phyloP scores from a whole-genome alignment of 306 rosid species.

The Cucurbita maxima region DNA sequence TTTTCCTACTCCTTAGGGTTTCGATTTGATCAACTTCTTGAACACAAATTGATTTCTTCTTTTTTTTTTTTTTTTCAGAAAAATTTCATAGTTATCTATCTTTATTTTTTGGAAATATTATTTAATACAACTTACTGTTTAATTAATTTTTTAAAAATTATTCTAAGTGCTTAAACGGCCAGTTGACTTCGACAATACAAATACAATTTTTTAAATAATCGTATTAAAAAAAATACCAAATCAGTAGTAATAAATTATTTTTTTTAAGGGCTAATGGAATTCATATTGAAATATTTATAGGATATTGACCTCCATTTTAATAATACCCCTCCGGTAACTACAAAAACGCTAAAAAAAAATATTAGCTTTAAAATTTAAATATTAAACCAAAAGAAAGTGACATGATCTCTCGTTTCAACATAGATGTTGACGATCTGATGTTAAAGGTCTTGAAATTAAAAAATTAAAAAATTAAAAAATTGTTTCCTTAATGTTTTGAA shows the following conservation, averaged over 20 bases:
- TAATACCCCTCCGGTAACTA: not conserved
- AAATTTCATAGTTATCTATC: not conserved
- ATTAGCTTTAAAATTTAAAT: not conserved
- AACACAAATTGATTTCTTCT: not conserved
- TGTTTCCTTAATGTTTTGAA: no score
- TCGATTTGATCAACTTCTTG: not conserved
- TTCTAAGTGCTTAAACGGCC: not conserved
- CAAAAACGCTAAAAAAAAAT: not conserved
- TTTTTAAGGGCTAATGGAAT: not conserved
- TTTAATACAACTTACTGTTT: not conserved
- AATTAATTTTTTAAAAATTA: not conserved
- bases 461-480: no score
- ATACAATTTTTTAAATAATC: not conserved
- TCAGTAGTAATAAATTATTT: not conserved
- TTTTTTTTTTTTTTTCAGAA: not conserved
- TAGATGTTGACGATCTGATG: not conserved
- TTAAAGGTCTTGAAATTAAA: not conserved
- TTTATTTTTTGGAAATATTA: not conserved
- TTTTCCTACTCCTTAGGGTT: not conserved
- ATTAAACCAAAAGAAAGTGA: not conserved
- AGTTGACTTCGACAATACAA: not conserved
- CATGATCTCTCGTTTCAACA: not conserved
- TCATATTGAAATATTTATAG: not conserved
- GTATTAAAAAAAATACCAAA: not conserved
- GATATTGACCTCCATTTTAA: not conserved